A percentile compares a stretch with the other conserved stretches of the same genome.
Evolutionary conservation across 352 stramenopile species (phyloP).

Genomic region (Pythium insidiosum): DNA sequence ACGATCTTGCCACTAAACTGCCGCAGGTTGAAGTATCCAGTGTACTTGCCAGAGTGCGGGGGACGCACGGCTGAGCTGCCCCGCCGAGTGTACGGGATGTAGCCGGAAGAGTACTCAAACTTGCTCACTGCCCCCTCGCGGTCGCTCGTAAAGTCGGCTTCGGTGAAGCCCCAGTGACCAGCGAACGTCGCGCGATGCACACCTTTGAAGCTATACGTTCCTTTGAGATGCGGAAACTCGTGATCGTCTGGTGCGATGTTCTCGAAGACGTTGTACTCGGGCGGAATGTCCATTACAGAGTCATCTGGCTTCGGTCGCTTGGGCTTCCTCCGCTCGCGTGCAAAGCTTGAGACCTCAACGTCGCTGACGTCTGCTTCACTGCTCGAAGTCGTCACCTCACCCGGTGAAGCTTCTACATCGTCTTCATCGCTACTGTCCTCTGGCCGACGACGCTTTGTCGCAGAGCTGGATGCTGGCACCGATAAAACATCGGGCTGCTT

Average conservation of each 20-base stretch:
- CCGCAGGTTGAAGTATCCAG: constrained; percentile 60
- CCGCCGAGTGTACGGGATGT: no score
- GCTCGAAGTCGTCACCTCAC: constrained; percentile 7
- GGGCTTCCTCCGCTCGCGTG: neutral
- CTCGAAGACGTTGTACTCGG: constrained; percentile 43
- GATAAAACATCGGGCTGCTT: neutral
- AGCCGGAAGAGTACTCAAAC: constrained; percentile 56
- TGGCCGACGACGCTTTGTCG: constrained; percentile 9
- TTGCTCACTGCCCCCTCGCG: constrained; percentile 30
- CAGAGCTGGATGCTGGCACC: constrained; percentile 13
- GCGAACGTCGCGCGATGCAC: constrained; percentile 40
- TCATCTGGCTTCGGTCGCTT: neutral
- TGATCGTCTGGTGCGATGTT: constrained; percentile 23
- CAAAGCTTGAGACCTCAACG: no score
- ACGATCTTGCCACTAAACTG: constrained; percentile 57
- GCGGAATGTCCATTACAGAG: constrained; percentile 11
- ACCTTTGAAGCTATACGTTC: constrained; percentile 31
- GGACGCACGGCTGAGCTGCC: no score
- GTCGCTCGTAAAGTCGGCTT: constrained; percentile 36
- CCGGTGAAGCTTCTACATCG: neutral
- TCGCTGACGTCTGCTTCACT: no score
- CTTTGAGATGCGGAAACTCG: constrained; percentile 46
- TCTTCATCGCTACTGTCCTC: constrained; percentile 10
- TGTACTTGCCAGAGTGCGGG: constrained; percentile 61
- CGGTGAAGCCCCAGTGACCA: constrained; percentile 57